phyloP scores from a whole-genome alignment of 2,329 filamentous ascomycete genomes.

The Stagonosporopsis chrysanthemi region DNA sequence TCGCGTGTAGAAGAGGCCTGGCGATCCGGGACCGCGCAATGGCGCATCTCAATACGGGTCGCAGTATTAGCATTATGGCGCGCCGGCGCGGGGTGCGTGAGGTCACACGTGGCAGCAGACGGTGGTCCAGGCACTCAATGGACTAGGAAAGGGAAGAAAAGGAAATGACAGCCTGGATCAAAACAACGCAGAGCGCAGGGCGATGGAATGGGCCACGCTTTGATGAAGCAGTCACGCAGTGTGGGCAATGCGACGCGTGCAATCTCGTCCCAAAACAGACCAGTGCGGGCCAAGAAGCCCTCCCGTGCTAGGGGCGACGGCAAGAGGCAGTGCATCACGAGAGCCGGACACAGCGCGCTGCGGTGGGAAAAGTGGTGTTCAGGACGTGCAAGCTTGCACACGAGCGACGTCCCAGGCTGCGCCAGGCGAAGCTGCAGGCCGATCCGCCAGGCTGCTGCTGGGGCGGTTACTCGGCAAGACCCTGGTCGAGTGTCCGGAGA shows the following conservation, averaged over 20 bases:
- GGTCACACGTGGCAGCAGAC: conserved; percentile 27
- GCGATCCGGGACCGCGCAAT: conserved; percentile 11
- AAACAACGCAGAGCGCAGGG: conserved; percentile 16
- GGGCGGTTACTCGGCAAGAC: conserved; percentile 18
- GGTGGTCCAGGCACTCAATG: conserved; percentile 18
- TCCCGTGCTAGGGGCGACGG: conserved; percentile 9
- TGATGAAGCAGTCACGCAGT: conserved; percentile 12
- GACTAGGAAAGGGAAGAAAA: conserved; percentile 24
- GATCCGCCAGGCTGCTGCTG: conserved; percentile 13
- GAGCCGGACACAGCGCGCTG: not conserved
- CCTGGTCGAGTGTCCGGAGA: conserved; percentile 11
- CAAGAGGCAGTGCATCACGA: conserved; percentile 4
- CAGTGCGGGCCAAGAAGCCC: conserved; percentile 17
- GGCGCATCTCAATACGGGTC: conserved; percentile 23
- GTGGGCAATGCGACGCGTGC: conserved; percentile 17
- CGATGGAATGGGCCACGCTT: conserved; percentile 12
- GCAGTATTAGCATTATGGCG: conserved; percentile 45
- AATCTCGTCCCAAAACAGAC: conserved; percentile 11
- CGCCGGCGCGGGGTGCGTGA: conserved; percentile 30
- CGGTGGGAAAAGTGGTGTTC: not conserved
- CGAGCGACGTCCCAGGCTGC: not conserved
- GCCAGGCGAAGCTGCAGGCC: not conserved
- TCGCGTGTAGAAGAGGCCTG: conserved; percentile 20
- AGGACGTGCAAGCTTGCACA: not conserved
- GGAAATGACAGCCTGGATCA: conserved; percentile 27